Percentiles rank a stretch among this genome's conserved stretches.
Conservation (phyloP, 306 rosid genomes). For the Vigna trinervia region DNA sequence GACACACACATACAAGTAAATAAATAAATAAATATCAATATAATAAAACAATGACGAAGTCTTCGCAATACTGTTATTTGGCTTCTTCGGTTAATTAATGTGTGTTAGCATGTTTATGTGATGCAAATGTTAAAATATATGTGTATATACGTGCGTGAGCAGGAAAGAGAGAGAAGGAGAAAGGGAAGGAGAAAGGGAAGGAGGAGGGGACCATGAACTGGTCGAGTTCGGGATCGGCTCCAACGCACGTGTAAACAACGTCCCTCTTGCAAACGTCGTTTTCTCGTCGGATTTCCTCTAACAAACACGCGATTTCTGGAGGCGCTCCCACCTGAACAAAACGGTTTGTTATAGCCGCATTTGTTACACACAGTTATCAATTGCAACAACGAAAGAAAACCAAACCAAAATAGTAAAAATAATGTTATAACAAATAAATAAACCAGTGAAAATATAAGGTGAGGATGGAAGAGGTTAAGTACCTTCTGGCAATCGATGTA, state of each 20-base stretch:
- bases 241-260: conserved; percentile 71
- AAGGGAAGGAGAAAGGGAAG: conserved; percentile 1
- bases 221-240: conserved; percentile 95
- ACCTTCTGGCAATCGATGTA: conserved; percentile 93
- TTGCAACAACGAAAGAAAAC: background rate
- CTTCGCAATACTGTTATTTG: background rate
- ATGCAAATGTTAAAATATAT: background rate
- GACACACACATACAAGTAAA: background rate
- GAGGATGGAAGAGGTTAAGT: background rate
- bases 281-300: conserved; percentile 77
- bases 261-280: conserved; percentile 61
- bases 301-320: conserved; percentile 67
- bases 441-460: background rate
- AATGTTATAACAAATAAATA: too few relatives aligned
- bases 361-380: background rate
- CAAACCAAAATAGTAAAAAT: background rate
- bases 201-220: conserved; percentile 84
- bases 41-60: background rate
- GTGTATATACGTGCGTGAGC: background rate
- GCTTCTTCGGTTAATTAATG: background rate
- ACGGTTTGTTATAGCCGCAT: background rate
- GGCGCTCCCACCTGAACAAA: conserved; percentile 81
- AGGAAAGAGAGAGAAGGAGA: conserved; percentile 15
- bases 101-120: background rate
- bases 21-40: background rate